Evolutionary conservation across 257 asterid genomes (phyloP), one percentile per base, ranked within the genome.

Genomic region (Penstemon barbatus): DNA sequence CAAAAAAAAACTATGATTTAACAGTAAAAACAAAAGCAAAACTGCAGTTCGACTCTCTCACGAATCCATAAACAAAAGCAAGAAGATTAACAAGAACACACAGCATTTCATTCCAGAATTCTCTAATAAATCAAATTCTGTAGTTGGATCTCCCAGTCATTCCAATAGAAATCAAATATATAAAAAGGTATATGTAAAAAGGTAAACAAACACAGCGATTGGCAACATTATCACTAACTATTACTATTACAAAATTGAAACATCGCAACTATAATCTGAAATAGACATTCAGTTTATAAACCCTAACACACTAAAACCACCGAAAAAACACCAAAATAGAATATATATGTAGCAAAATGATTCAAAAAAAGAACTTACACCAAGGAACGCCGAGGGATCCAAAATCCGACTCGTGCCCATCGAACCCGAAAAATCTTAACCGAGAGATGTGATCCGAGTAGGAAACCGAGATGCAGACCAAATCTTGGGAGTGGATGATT

Each of bases 301-400:
- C 69, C 64, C 58, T 54, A 74, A 73, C 11, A 18, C 7, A 44
- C 74, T 39, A 43, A 36, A 68, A 49, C 18, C 38, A 37, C 33
- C 5, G 57, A 57, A 51, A 42, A 52, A 54, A 91, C 98, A 91
- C 94, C 95, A 89, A 25, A 25, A 25, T 25, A 25, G 33, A 25
- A 25, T 25, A 25, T 25, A 25, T 25, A 25, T 25, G 33, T 39
- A 10, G 41, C 33, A 6, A 59, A 2, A 25, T 36, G 10, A 10
- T 4, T 25, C 1, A 65, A 10, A 54, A 70, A 57, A 66, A n/a
- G 57, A 49, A 68, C 96, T 82, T 87, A 94, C 99, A 94, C 95
- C 96, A 94, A 79, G 97, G 97, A 74, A 94, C 97, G 41, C 99
- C 99, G 40, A 94, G 96, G 76, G 91, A 84, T 79, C 95, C 97